A percentile compares a stretch with the other conserved stretches of the same genome.
These are phyloP conservation scores for Arthroderma sp. DNA, from an alignment of 2,329 filamentous ascomycete genomes.

Conservation along the genomic window DNA sequence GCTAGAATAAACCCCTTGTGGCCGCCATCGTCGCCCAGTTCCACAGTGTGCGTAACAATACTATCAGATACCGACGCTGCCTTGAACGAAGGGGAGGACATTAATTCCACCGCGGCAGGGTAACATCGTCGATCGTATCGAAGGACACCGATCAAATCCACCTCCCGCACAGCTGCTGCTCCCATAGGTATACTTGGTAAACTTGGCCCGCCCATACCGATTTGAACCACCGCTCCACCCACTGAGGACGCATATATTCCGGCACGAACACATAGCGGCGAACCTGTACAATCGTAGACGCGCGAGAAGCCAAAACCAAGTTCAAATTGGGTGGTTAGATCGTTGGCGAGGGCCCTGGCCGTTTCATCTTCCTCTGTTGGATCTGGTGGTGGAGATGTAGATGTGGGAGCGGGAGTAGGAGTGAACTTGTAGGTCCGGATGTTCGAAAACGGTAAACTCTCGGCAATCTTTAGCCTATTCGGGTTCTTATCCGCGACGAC, in stretches of 20 bases:
- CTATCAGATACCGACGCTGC: conserved; percentile 31
- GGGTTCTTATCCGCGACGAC: conserved; percentile 49
- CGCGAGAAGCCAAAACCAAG: conserved; percentile 26
- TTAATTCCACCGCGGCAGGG: conserved; percentile 40
- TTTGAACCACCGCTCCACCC: conserved; percentile 41
- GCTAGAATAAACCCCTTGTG: conserved; percentile 40
- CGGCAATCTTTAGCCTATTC: conserved; percentile 42
- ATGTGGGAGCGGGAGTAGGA: conserved; percentile 17
- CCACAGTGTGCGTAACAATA: conserved; percentile 41
- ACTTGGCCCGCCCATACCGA: conserved; percentile 42
- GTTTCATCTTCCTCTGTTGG: conserved; percentile 15
- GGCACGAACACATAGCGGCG: conserved; percentile 32
- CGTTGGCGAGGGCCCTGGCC: conserved; percentile 23
- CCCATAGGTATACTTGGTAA: conserved; percentile 42
- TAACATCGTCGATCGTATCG: conserved; percentile 42
- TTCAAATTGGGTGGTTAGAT: conserved; percentile 17
- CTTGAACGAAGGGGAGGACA: conserved; percentile 37
- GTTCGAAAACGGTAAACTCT: conserved; percentile 24
- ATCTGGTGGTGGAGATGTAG: conserved; percentile 15
- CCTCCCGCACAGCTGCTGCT: conserved; percentile 41
- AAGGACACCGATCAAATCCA: conserved; percentile 46
- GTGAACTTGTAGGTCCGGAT: conserved; percentile 25
- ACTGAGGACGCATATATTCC: conserved; percentile 33
- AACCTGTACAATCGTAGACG: conserved; percentile 35
- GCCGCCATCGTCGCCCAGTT: conserved; percentile 32